These are phyloP conservation scores for Gastroboletus turbinatus DNA, from an alignment of 1,284 basidiomycete genomes.

Conservation along the genomic window DNA sequence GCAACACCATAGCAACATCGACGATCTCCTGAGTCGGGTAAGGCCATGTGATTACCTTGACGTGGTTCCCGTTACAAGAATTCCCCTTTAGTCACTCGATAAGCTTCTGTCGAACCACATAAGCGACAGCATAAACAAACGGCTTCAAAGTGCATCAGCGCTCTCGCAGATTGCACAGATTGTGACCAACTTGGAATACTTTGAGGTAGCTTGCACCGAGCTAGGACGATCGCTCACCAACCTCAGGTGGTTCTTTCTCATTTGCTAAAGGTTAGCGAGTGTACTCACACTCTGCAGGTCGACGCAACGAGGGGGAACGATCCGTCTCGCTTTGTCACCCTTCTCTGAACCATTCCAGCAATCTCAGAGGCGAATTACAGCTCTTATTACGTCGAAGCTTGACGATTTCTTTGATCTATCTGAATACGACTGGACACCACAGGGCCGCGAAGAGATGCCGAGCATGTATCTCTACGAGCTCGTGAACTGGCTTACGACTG, in stretches of 20 bases:
- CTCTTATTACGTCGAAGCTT: constrained; percentile 89
- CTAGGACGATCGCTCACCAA: constrained; percentile 86
- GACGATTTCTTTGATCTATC: constrained; percentile 95
- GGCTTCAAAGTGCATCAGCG: constrained; percentile 73
- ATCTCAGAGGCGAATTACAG: constrained; percentile 78
- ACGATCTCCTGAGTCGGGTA: constrained; percentile 89
- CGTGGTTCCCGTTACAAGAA: constrained; percentile 3
- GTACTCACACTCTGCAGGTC: constrained; percentile 47
- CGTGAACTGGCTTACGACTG: constrained; percentile 94
- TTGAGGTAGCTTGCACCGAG: constrained; percentile 83
- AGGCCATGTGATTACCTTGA: not conserved
- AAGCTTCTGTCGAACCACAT: constrained; percentile 82
- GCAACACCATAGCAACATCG: constrained; percentile 89
- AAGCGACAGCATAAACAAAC: constrained; percentile 72
- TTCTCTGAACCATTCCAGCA: constrained; percentile 72
- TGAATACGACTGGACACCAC: constrained; percentile 92
- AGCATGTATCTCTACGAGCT: constrained; percentile 95
- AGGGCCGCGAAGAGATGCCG: constrained; percentile 63
- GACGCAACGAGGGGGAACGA: constrained; percentile 79
- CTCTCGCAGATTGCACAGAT: constrained; percentile 95
- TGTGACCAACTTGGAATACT: constrained; percentile 91
- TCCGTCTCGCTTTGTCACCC: constrained; percentile 66
- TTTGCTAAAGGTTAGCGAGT: not conserved
- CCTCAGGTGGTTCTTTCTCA: constrained; percentile 54
- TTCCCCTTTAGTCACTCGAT: constrained; percentile 73